Conservation (phyloP, 2,329 filamentous ascomycete genomes). For the Ascochyta pisi region DNA sequence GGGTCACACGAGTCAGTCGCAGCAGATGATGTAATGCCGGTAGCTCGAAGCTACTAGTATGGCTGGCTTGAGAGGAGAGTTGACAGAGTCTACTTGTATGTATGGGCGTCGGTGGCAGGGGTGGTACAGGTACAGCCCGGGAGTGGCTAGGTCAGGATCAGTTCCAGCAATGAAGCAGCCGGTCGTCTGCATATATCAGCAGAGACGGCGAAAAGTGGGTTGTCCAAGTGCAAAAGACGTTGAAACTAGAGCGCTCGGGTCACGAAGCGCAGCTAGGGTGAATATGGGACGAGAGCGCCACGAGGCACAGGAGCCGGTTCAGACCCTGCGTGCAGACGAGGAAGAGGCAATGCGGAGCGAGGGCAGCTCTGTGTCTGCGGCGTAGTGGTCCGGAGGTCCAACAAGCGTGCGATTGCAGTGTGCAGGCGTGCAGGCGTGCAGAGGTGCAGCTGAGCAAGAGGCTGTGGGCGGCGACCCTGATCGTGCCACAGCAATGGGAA, state of each 20-base stretch:
- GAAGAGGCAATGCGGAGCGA: conserved; percentile 20
- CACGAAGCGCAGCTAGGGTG: conserved; percentile 9
- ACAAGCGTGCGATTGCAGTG: neutral
- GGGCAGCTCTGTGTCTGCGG: conserved; percentile 7
- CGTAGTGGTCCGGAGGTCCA: conserved; percentile 9
- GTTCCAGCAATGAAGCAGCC: neutral
- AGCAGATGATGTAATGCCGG: conserved; percentile 14
- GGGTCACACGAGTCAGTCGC: conserved; percentile 15
- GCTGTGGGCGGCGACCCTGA: conserved; percentile 1
- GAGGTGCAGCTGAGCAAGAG: too few species aligned
- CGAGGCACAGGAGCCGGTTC: conserved; percentile 17
- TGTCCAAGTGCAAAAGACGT: conserved; percentile 12
- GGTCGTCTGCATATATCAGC: conserved; percentile 11
- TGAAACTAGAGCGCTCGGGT: conserved; percentile 17
- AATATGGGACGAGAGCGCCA: conserved; percentile 21
- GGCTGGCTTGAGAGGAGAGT: neutral
- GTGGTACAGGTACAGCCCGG: neutral
- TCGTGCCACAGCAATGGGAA: conserved; percentile 11
- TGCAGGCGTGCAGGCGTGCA: too few species aligned
- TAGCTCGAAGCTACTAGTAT: conserved; percentile 1
- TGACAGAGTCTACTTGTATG: conserved; percentile 7
- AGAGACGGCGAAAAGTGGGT: conserved; percentile 15
- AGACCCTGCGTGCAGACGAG: conserved; percentile 13
- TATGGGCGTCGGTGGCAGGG: conserved; percentile 9
- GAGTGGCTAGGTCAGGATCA: neutral